Conservation (phyloP, 2,329 filamentous ascomycete species). For the Macrophomina tecta region DNA sequence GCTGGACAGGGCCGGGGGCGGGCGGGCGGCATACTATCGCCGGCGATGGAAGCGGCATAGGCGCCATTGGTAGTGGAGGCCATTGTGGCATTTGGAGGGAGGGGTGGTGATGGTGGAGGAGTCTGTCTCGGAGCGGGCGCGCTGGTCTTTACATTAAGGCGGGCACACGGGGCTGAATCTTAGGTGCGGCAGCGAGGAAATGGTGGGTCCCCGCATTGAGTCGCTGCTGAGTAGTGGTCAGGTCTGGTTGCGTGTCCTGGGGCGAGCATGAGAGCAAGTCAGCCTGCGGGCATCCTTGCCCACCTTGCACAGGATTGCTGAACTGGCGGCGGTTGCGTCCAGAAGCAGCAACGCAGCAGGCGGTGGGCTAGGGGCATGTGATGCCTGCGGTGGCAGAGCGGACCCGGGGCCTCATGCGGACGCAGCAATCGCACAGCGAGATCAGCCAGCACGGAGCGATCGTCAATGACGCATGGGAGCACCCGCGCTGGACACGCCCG, state of each 20-base stretch:
- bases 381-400: constrained; percentile 17
- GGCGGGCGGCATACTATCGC: constrained; percentile 20
- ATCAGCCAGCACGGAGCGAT: constrained; percentile 17
- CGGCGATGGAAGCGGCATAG: constrained; percentile 26
- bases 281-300: constrained; percentile 24
- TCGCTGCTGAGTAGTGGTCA: constrained; percentile 25
- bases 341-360: constrained; percentile 23
- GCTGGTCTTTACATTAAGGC: constrained; percentile 24
- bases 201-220: constrained; percentile 29
- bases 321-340: constrained; percentile 12
- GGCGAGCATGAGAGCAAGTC: constrained; percentile 26
- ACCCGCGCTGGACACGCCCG: constrained; percentile 5
- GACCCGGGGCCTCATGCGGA: constrained; percentile 21
- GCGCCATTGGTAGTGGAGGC: constrained; percentile 24
- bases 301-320: constrained; percentile 23
- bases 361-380: constrained; percentile 23
- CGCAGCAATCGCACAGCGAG: constrained; percentile 20
- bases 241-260: constrained; percentile 21
- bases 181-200: constrained; percentile 21
- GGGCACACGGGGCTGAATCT: constrained; percentile 29
- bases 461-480: constrained; percentile 25
- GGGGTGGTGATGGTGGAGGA: neutral
- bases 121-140: constrained; percentile 12
- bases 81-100: constrained; percentile 25
- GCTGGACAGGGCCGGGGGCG: neutral